Base-by-base conservation (phyloP, 768 basidiomycete species). In the Plicaturopsis crispa region DNA sequence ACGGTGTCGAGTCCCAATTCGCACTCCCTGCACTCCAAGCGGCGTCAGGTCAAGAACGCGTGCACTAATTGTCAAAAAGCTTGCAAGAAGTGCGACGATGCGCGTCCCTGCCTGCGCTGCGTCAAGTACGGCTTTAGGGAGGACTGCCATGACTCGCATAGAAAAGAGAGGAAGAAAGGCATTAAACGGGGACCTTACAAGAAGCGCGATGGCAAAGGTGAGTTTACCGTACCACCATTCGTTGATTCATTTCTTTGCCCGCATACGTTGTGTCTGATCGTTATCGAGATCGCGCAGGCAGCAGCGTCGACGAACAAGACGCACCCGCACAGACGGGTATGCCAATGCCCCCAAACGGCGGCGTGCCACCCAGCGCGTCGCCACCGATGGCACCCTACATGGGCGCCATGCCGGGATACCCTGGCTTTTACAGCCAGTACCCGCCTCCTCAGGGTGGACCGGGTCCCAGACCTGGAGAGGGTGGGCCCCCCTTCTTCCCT, bases 161-260 rank as follows among this genome's bases (percentile, higher is more conserved):
- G 91, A 57, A 94, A 93, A 67, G 90, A 94, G 63, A 75, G 90
- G 53, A 87, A 86, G 60, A 87, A 85, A 57, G 85, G 85, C 48
- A 72, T 86, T 49, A 89, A 87, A 68, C 66, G 85, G 54, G 85
- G 85, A 32, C 86, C 86, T 61, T 89, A 89, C 82, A 88, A 88
- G 86, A 89, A 88, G 78, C 84, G 84, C 78, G 84, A 86, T 84
- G 79, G 76, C 74, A 85, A 82, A 74, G 75, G 84, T 86, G 55
- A 61, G 79, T 61, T 45, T 56, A 47, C 36, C 48, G 50, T 59
- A 48, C 51, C 36, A 41, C 44, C 45, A 28, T 28, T 8, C 26
- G 8, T 8, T 28, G 26, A 28, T 14, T 8, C 26, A 17, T 41
- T 38, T 22, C 38, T 36, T 45, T 48, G 39, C 39, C 39, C 35